Evolutionary conservation across 2,329 filamentous ascomycete species (phyloP).

Genomic region (Incumbomyces delicatus): DNA sequence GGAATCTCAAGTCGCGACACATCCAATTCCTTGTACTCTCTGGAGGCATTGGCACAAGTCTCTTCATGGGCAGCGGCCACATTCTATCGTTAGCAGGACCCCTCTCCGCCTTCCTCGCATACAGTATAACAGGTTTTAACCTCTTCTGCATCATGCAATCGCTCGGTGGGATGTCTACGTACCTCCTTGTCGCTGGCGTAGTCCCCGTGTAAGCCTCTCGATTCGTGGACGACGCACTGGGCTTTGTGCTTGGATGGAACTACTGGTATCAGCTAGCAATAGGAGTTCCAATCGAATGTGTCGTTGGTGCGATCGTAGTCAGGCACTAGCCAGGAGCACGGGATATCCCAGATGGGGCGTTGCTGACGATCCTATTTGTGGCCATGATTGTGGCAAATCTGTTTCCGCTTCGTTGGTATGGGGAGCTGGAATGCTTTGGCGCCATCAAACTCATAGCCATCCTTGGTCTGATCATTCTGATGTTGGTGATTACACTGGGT

Average conservation of each 20-base stretch:
- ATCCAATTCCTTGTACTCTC: constrained; percentile 52
- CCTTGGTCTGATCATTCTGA: constrained; percentile 73
- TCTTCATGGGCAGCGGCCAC: constrained; percentile 46
- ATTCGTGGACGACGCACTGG: constrained; percentile 37
- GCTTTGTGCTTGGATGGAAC: constrained; percentile 37
- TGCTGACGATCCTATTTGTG: constrained; percentile 28
- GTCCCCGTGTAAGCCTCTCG: constrained; percentile 36
- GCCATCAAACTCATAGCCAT: constrained; percentile 46
- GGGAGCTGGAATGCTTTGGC: constrained; percentile 42
- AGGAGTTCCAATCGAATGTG: constrained; percentile 63
- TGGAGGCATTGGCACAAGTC: constrained; percentile 47
- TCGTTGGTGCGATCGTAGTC: constrained; percentile 51
- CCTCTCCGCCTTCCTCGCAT: constrained; percentile 43
- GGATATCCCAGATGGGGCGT: constrained; percentile 34
- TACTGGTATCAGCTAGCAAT: constrained; percentile 45
- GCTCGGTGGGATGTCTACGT: constrained; percentile 40
- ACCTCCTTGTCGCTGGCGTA: constrained; percentile 40
- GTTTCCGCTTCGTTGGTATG: constrained; percentile 35
- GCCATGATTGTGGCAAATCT: constrained; percentile 25
- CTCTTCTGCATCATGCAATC: constrained; percentile 38
- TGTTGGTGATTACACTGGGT: constrained; percentile 40
- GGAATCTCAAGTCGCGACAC: constrained; percentile 47
- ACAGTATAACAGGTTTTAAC: constrained; percentile 38
- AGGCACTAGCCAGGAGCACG: constrained; percentile 49
- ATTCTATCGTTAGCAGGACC: constrained; percentile 44